Conservation (phyloP, 257 asterid species). For the Lycium barbarum region DNA sequence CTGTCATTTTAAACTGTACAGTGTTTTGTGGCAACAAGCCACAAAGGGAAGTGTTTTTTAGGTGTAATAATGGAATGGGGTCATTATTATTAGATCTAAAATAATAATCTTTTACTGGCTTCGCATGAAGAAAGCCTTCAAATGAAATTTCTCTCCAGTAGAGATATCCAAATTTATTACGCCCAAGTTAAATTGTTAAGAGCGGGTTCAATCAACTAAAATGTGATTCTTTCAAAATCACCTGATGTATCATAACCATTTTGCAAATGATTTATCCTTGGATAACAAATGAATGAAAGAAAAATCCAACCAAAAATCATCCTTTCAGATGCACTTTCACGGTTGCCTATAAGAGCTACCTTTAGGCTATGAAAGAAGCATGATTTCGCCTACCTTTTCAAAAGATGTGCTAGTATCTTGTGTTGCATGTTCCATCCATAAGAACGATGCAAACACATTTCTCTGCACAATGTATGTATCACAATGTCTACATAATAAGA, state of each 20-base stretch:
- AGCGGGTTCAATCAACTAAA: conserved; percentile 6
- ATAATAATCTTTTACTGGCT: background rate
- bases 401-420: background rate
- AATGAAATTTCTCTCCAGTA: background rate
- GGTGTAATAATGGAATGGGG: background rate
- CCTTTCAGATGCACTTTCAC: background rate
- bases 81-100: background rate
- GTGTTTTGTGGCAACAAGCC: background rate
- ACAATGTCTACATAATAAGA: background rate
- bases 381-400: background rate
- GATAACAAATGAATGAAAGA: conserved; percentile 3
- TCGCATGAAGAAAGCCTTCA: background rate
- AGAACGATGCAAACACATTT: background rate
- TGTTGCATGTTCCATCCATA: background rate
- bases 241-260: background rate
- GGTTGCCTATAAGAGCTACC: background rate
- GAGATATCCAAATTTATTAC: background rate
- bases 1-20: background rate
- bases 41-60: background rate
- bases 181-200: background rate
- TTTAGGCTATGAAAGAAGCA: background rate
- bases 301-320: background rate
- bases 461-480: background rate
- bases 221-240: background rate
- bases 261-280: background rate